phyloP scores from a whole-genome alignment of 345 rosid genomes.

The Populus nigra region DNA sequence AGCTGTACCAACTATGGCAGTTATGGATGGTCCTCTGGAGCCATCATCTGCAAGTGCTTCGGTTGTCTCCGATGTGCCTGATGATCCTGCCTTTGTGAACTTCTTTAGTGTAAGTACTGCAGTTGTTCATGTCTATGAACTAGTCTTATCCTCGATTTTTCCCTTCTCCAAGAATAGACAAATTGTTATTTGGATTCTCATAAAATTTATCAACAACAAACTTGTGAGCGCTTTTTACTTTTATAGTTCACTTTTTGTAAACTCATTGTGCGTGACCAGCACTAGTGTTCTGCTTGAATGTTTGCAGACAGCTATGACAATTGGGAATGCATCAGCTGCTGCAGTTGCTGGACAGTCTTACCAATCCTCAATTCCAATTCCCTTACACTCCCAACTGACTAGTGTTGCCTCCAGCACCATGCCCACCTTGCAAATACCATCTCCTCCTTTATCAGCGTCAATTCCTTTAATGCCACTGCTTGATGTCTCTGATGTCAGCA shows the following conservation, averaged over 20 bases:
- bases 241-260: neutral
- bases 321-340: conserved; percentile 47
- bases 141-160: neutral
- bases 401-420: conserved; percentile 33
- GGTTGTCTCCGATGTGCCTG: conserved; percentile 48
- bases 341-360: conserved; percentile 44
- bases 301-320: conserved; percentile 62
- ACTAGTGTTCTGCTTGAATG: conserved; percentile 15
- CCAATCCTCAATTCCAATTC: conserved; percentile 43
- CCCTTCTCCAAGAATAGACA: neutral
- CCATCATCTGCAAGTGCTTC: conserved; percentile 52
- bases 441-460: conserved; percentile 46
- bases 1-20: conserved; percentile 83
- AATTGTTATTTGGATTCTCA: neutral
- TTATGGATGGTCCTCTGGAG: conserved; percentile 88
- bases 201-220: neutral
- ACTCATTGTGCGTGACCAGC: neutral
- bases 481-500: conserved; percentile 45
- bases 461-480: conserved; percentile 45
- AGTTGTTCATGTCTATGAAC: no score
- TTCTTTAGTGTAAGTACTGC: conserved; percentile 69
- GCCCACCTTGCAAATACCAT: conserved; percentile 48
- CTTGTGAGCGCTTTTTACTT: no score
- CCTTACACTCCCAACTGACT: conserved; percentile 43
- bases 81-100: conserved; percentile 81